Evolutionary conservation across 805 yeast species (phyloP).

Genomic region (Candida germanica): DNA sequence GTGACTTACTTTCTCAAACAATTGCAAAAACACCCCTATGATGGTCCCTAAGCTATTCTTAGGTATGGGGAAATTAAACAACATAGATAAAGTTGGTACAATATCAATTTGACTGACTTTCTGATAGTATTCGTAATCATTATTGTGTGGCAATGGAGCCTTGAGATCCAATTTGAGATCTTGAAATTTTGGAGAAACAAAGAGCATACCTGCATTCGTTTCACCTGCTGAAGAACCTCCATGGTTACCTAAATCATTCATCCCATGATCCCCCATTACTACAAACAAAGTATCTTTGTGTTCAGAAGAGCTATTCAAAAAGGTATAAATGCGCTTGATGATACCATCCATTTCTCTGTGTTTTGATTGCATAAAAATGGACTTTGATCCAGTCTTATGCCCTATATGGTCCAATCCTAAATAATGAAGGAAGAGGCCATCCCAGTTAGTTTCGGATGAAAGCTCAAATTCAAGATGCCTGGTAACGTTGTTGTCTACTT

Average conservation of each 20-base stretch:
- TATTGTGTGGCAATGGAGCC: conserved; percentile 39
- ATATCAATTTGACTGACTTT: conserved; percentile 65
- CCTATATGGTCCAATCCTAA: conserved; percentile 97
- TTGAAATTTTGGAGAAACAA: conserved; percentile 62
- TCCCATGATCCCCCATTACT: conserved; percentile 91
- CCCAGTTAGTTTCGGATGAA: conserved; percentile 55
- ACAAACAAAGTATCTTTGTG: conserved; percentile 56
- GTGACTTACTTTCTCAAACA: conserved; percentile 44
- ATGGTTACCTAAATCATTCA: conserved; percentile 94
- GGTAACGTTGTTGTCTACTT: conserved; percentile 91
- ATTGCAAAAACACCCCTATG: conserved; percentile 51
- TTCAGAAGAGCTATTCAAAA: conserved; percentile 15
- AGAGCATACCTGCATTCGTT: conserved; percentile 77
- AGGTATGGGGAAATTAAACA: conserved; percentile 67
- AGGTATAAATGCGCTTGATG: conserved; percentile 47
- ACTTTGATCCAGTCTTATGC: conserved; percentile 90
- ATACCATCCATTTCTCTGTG: conserved; percentile 84
- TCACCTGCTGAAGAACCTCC: conserved; percentile 95
- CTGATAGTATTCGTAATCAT: conserved; percentile 51
- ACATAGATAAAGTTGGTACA: conserved; percentile 64
- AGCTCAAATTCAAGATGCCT: conserved; percentile 72
- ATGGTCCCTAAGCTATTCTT: conserved; percentile 72
- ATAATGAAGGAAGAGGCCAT: conserved; percentile 82
- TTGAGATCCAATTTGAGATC: conserved; percentile 16
- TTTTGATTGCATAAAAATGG: conserved; percentile 75